A percentile compares a stretch with the other conserved stretches of the same genome.
Evolutionary conservation across 768 basidiomycete genomes (phyloP).

Genomic region (Trichaptum fuscoviolaceum): DNA sequence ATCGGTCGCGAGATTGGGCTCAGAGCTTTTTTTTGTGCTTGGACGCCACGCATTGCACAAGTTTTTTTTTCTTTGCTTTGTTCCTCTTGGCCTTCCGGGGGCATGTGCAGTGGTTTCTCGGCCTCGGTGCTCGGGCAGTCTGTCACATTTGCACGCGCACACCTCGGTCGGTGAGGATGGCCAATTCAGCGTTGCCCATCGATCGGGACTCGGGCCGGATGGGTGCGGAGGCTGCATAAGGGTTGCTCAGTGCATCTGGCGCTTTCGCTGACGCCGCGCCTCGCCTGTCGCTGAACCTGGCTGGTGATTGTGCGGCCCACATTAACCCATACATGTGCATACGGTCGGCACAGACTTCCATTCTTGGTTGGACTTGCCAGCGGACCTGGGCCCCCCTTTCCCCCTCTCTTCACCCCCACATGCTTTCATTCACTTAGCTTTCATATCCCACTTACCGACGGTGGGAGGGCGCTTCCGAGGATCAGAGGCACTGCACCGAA

Average conservation of each 20-base stretch:
- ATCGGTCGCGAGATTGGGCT: no score
- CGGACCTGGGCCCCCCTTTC: not conserved
- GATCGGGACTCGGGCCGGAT: not conserved
- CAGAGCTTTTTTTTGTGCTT: no score
- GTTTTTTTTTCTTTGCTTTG: no score
- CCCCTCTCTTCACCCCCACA: not conserved
- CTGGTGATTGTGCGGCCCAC: not conserved
- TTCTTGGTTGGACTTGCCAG: not conserved
- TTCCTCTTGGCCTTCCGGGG: no score
- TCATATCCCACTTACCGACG: not conserved
- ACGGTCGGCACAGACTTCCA: not conserved
- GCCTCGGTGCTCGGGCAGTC: not conserved
- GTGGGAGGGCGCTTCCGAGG: not conserved
- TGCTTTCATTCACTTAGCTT: not conserved
- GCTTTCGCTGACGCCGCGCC: not conserved
- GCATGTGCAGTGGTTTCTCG: no score
- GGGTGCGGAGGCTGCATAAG: not conserved
- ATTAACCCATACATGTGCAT: not conserved
- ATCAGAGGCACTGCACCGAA: not conserved
- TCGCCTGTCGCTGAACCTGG: not conserved
- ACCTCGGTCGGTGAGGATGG: not conserved
- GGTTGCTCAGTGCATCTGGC: not conserved
- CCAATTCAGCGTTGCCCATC: not conserved
- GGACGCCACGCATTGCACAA: no score
- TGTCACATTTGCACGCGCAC: not conserved